phyloP scores from a whole-genome alignment of 306 rosid species.

The Arachis hypogaea region DNA sequence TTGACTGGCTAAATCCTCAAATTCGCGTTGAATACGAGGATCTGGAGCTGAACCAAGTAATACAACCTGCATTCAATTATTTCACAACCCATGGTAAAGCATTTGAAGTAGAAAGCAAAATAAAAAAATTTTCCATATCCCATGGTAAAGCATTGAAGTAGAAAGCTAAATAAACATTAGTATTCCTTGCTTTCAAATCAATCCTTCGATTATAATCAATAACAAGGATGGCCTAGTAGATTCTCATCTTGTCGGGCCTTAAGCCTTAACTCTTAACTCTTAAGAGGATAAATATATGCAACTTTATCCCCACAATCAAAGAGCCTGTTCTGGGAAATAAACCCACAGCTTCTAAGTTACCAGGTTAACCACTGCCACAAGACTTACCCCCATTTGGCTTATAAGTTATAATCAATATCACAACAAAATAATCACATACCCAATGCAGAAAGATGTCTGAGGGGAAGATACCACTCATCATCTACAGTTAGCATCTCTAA shows the following conservation, averaged over 20 bases:
- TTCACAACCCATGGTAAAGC: too few relatives aligned
- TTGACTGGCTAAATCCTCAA: conserved; percentile 73
- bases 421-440: neutral
- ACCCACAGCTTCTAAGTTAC: too few relatives aligned
- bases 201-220: neutral
- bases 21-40: conserved; percentile 92
- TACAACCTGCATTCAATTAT: conserved; percentile 54
- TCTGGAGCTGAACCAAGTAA: conserved; percentile 99
- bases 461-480: neutral
- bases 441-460: neutral
- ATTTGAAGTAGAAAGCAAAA: too few relatives aligned
- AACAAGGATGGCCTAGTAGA: too few relatives aligned
- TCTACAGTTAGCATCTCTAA: neutral
- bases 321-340: too few relatives aligned
- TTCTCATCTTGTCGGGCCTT: too few relatives aligned
- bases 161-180: neutral
- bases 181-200: neutral
- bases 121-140: neutral
- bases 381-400: neutral
- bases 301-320: too few relatives aligned
- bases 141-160: conserved; percentile 10
- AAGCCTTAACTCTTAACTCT: too few relatives aligned
- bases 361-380: too few relatives aligned
- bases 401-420: neutral
- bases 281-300: too few relatives aligned